phyloP scores from a whole-genome alignment of 345 rosid genomes.

The Populus ilicifolia region DNA sequence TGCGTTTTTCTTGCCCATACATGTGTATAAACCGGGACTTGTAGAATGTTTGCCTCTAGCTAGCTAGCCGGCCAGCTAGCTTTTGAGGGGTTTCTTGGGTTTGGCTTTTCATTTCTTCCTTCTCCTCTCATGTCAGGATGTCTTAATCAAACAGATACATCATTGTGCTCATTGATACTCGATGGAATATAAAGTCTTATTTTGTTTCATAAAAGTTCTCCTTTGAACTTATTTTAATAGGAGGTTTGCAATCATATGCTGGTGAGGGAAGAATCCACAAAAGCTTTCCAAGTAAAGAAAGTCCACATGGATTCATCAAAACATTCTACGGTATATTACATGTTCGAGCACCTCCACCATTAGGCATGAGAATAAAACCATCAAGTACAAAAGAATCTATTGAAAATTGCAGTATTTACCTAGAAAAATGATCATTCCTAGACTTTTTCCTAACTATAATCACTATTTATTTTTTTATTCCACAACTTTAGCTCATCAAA shows the following conservation, averaged over 20 bases:
- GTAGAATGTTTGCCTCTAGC: slow-evolving; percentile 1
- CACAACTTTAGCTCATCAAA: no score
- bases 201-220: slow-evolving; percentile 39
- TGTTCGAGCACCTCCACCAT: background rate
- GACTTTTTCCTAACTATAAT: background rate
- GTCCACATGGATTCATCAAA: background rate
- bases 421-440: background rate
- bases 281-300: slow-evolving; percentile 11
- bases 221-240: slow-evolving; percentile 40
- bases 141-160: slow-evolving; percentile 44
- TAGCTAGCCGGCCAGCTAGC: background rate
- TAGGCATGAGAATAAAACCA: background rate
- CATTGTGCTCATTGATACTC: slow-evolving; percentile 32
- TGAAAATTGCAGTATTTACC: background rate
- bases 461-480: no score
- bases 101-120: background rate
- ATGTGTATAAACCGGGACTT: background rate
- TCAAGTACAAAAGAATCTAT: background rate
- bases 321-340: background rate
- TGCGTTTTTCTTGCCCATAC: background rate
- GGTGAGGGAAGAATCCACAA: slow-evolving; percentile 11
- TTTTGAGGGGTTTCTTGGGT: background rate
- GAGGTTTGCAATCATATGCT: slow-evolving; percentile 29
- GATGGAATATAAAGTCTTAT: slow-evolving; percentile 32
- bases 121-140: slow-evolving; percentile 14